Evolutionary conservation across 768 basidiomycete species (phyloP), one percentile per base, ranked within the genome.

Genomic region (Hypholoma sublateritium): DNA sequence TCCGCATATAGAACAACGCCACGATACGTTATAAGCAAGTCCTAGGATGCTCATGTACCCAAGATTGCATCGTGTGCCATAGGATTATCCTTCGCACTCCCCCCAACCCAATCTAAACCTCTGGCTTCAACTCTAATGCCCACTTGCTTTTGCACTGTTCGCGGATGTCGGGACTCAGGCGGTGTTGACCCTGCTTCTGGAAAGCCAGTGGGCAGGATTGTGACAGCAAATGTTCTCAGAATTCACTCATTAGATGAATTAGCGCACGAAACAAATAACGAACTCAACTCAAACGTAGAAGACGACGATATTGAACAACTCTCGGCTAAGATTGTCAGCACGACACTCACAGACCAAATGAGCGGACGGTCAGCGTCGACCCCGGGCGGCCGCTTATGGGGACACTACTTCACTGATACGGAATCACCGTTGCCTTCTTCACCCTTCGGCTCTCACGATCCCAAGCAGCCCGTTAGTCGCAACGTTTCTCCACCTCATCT

Each of bases 321-420:
- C 5, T 54, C 53, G 14, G n/a, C 24, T 8, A 11, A 34, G 6
- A 13, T 54, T 17, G 19, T 24, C 4, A 21, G 16, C n/a, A 28
- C 14, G 5, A 54, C 43, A 12, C 53, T 54, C n/a, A 19, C 53
- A 14, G 53, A 46, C 28, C 2, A 32, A n/a, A n/a, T n/a, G n/a
- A n/a, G n/a, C n/a, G 51, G 51, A 19, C 21, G n/a, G n/a, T 41
- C 36, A 9, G 14, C n/a, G 13, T n/a, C 16, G 28, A 32, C 28
- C 21, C 51, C 51, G 13, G 51, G 51, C 22, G 51, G 51, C 42
- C 51, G 36, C 14, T 17, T 53, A 13, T 53, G 51, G 51, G 36
- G 37, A 9, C 24, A 53, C 19, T 16, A 42, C 39, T 42, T 42
- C 13, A 16, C 39, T 24, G 37, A 25, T n/a, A 17, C 36, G 13